Evolutionary conservation across 495 filamentous ascomycete genomes (phyloP).

Genomic region (Poronia punctata): DNA sequence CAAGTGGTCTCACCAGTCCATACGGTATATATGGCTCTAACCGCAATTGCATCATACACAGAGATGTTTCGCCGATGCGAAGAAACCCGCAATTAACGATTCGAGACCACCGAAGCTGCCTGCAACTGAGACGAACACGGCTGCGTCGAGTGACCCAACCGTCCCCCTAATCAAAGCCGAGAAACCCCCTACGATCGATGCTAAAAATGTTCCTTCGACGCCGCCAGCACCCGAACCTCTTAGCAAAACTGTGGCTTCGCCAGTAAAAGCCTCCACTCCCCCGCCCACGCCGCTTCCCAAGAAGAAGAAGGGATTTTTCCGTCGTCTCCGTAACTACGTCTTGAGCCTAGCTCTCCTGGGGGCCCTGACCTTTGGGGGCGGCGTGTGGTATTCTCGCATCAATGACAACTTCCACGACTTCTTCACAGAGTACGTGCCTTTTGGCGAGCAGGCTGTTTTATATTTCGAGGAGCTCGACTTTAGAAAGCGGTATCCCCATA

Average conservation of each 20-base stretch:
- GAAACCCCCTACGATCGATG: slow-evolving; percentile 46
- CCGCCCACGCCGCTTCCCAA: slow-evolving; percentile 43
- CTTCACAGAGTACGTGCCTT: slow-evolving; percentile 95
- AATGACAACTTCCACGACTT: slow-evolving; percentile 99
- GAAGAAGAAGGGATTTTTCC: slow-evolving; percentile 62
- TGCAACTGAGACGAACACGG: slow-evolving; percentile 48
- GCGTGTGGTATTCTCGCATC: slow-evolving; percentile 83
- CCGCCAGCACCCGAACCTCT: slow-evolving; percentile 47
- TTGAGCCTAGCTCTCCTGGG: slow-evolving; percentile 64
- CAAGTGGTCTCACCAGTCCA: slow-evolving; percentile 10
- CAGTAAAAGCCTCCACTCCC: slow-evolving; percentile 6
- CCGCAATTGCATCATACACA: slow-evolving; percentile 12
- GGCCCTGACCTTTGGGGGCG: slow-evolving; percentile 73
- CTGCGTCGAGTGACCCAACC: slow-evolving; percentile 41
- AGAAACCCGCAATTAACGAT: slow-evolving; percentile 43
- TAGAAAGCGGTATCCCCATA: slow-evolving; percentile 78
- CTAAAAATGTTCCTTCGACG: slow-evolving; percentile 54
- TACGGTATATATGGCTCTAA: neutral
- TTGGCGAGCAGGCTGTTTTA: slow-evolving; percentile 89
- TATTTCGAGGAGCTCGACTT: slow-evolving; percentile 97
- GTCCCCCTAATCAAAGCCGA: slow-evolving; percentile 33
- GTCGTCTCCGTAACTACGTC: slow-evolving; percentile 58
- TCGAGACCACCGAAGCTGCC: slow-evolving; percentile 49
- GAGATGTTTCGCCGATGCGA: slow-evolving; percentile 54
- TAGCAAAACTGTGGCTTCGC: neutral